A percentile compares a stretch with the other conserved stretches of the same genome.
phyloP scores from a whole-genome alignment of 2,329 filamentous ascomycete genomes.

The Lithohypha guttulata region DNA sequence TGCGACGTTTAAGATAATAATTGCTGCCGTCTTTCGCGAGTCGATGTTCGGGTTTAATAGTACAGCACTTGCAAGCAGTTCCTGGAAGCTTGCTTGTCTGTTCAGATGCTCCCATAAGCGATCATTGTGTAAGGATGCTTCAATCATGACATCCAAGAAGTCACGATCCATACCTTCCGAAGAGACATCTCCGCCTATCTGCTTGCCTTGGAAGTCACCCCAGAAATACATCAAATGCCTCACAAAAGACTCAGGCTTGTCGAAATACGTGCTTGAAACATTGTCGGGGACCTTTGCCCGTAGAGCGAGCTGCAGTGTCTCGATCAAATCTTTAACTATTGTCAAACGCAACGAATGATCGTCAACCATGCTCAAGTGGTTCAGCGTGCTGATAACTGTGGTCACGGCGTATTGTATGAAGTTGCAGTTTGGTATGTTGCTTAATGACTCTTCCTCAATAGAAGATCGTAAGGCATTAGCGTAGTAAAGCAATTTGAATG shows the following conservation, averaged over 20 bases:
- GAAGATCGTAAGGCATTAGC: slow-evolving; percentile 56
- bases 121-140: slow-evolving; percentile 38
- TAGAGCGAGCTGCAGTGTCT: slow-evolving; percentile 46
- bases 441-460: slow-evolving; percentile 38
- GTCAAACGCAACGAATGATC: slow-evolving; percentile 37
- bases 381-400: slow-evolving; percentile 51
- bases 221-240: slow-evolving; percentile 9
- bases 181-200: background rate
- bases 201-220: background rate
- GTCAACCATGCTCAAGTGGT: slow-evolving; percentile 43
- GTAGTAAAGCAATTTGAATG: slow-evolving; percentile 65
- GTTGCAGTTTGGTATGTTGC: slow-evolving; percentile 27
- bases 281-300: slow-evolving; percentile 35
- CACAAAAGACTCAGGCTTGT: slow-evolving; percentile 23
- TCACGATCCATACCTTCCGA: slow-evolving; percentile 15
- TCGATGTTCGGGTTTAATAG: slow-evolving; percentile 26
- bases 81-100: slow-evolving; percentile 9
- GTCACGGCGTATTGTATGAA: slow-evolving; percentile 37
- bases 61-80: slow-evolving; percentile 14
- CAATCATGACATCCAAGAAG: slow-evolving; percentile 36
- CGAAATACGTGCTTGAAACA: slow-evolving; percentile 24
- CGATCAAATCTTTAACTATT: slow-evolving; percentile 46
- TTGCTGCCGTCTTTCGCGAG: slow-evolving; percentile 30
- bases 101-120: slow-evolving; percentile 33
- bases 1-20: slow-evolving; percentile 30